Evolutionary conservation across 495 filamentous ascomycete species (phyloP), one percentile per base, ranked within the genome.

Genomic region (Chaetomidium leptoderma): DNA sequence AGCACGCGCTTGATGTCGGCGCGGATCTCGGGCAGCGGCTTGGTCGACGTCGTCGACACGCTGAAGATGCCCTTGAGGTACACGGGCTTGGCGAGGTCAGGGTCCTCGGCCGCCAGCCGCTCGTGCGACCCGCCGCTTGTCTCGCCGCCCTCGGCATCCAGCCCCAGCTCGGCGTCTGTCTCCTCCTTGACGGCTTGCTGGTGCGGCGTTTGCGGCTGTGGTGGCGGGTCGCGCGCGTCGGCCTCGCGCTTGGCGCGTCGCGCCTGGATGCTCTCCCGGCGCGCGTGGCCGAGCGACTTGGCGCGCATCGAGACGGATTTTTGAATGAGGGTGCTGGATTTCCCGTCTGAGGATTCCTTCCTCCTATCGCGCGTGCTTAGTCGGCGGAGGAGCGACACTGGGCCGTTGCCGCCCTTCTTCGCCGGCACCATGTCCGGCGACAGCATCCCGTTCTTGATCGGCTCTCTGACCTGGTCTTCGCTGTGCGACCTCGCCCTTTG

Each of bases 41-140:
- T 93, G 64, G 87, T 95, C 62, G 91, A 96, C 3, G 93, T 99
- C 0, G 93, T 99, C 5, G 89, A 91, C 33, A 97, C 93, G 67
- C 92, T 97, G 77, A 99, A 99, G 24, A 99, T 83, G 23, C 93
- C 93, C 70, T 99, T 99, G 26, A 99, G 83, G 67, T 87, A 99
- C 26, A 97, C 93, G 1, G 95, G 95, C 66, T 96, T 97, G 40
- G 86, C 83, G 37, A 85, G 75, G 60, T 87, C 79, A 3, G 76
- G 72, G 63, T 88, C 73, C 74, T 75, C 78, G n/a, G 53, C 57
- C 30, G 74, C 74, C 11, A 82, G 62, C 23, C 77, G 67, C 32
- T 82, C 78, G 17, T 74, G 73, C 26, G 79, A 83, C 24, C 76
- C 69, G 13, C 80, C 79, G 44, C 78, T 78, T 10, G 69, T 75